phyloP scores from a whole-genome alignment of 2,329 filamentous ascomycete genomes.

The Aspergillus fumigatus region DNA sequence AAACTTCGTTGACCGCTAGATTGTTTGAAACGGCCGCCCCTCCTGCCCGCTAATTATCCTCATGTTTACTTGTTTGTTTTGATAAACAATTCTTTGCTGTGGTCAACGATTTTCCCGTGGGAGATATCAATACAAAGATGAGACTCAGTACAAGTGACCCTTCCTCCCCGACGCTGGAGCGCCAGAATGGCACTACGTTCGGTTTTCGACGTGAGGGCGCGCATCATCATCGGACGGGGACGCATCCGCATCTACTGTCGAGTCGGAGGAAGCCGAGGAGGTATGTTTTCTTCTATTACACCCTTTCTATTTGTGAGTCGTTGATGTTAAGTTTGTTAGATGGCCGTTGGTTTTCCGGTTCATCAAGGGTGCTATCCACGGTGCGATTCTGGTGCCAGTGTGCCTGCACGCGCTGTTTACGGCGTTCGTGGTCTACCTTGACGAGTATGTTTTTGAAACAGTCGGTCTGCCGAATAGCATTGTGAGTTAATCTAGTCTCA shows the following conservation, averaged over 20 bases:
- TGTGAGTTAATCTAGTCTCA: constrained; percentile 31
- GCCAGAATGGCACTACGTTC: constrained; percentile 24
- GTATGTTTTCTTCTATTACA: constrained; percentile 6
- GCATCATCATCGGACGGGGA: constrained; percentile 15
- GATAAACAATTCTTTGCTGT: not conserved
- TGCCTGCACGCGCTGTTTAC: constrained; percentile 55
- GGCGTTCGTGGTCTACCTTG: constrained; percentile 55
- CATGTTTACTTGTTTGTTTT: not conserved
- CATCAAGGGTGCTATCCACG: constrained; percentile 60
- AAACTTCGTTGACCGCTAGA: not conserved
- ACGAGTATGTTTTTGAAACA: constrained; percentile 47
- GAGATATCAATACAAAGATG: constrained; percentile 11
- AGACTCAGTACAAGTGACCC: constrained; percentile 28
- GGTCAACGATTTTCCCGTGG: not conserved
- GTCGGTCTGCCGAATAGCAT: constrained; percentile 56
- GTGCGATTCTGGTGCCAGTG: constrained; percentile 54
- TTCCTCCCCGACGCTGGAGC: constrained; percentile 27
- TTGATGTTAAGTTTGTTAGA: constrained; percentile 29
- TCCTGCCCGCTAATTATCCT: not conserved
- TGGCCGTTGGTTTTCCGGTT: constrained; percentile 62
- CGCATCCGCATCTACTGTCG: constrained; percentile 31
- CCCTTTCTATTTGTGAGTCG: not conserved
- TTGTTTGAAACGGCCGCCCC: not conserved
- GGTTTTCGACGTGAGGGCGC: constrained; percentile 15
- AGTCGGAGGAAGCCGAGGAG: constrained; percentile 29